phyloP scores from a whole-genome alignment of 2,329 filamentous ascomycete species.

The Lachnellula suecica region DNA sequence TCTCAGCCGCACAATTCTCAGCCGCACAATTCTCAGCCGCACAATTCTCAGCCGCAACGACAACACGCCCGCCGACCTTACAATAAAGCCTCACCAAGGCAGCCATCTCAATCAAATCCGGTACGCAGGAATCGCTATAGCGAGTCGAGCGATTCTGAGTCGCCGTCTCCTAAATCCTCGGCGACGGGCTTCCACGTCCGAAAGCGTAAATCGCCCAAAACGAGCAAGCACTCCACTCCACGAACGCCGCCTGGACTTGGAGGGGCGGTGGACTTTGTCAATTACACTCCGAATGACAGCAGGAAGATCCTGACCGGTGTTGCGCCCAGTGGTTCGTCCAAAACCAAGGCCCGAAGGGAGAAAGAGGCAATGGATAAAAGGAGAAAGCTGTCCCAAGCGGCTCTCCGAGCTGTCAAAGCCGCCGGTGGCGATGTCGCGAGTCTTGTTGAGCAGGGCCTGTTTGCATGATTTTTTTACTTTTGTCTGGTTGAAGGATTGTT shows the following conservation, averaged over 20 bases:
- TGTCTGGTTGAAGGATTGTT: neutral
- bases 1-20: conserved; percentile 7
- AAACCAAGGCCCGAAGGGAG: conserved; percentile 92
- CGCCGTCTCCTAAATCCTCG: conserved; percentile 10
- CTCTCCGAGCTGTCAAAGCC: conserved; percentile 66
- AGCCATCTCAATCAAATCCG: conserved; percentile 7
- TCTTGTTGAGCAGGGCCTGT: conserved; percentile 50
- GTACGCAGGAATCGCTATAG: conserved; percentile 7
- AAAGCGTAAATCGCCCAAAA: conserved; percentile 24
- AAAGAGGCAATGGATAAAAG: conserved; percentile 81
- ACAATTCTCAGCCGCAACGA: conserved; percentile 1
- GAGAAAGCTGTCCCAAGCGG: conserved; percentile 65
- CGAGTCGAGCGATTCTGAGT: conserved; percentile 16
- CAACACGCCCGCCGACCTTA: conserved; percentile 11
- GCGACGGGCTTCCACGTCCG: conserved; percentile 21
- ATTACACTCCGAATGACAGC: conserved; percentile 82
- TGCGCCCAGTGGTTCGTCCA: conserved; percentile 84
- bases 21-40: neutral
- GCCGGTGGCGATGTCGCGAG: conserved; percentile 66
- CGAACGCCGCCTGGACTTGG: conserved; percentile 36
- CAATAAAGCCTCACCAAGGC: conserved; percentile 4
- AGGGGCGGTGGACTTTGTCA: conserved; percentile 68
- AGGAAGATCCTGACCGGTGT: conserved; percentile 82
- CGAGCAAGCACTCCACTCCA: conserved; percentile 32
- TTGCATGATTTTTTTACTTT: conserved; percentile 27